Percentiles rank a stretch among this genome's conserved stretches.
phyloP scores from a whole-genome alignment of 306 rosid genomes.

The Corylus heterophylla region DNA sequence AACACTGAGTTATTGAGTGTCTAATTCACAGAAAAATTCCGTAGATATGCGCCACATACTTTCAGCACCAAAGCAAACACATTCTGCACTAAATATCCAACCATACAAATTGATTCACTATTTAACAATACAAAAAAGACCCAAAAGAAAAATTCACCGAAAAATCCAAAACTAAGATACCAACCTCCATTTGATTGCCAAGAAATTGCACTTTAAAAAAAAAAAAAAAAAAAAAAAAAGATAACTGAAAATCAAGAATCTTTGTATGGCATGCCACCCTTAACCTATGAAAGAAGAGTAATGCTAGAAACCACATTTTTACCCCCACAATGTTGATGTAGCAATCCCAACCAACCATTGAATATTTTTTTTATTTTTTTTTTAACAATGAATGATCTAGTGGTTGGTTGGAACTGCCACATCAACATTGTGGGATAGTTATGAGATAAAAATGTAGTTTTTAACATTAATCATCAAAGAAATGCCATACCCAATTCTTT shows the following conservation, averaged over 20 bases:
- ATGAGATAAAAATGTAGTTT: too few species aligned
- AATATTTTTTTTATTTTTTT: too few species aligned
- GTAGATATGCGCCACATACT: constrained; percentile 25
- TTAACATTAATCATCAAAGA: background rate
- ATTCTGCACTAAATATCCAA: constrained; percentile 18
- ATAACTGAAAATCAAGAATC: background rate
- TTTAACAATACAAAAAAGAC: constrained; percentile 18
- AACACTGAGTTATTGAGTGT: constrained; percentile 20
- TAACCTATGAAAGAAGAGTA: background rate
- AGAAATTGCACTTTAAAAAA: background rate
- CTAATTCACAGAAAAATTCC: constrained; percentile 27
- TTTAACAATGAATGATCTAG: too few species aligned
- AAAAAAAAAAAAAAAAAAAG: background rate
- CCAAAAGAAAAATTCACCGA: background rate
- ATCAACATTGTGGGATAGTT: too few species aligned
- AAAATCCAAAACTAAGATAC: background rate
- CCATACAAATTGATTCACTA: constrained; percentile 16
- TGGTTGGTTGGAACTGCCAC: too few species aligned
- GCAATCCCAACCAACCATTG: too few species aligned
- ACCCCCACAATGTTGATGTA: too few species aligned
- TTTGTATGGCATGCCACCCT: background rate
- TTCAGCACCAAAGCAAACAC: constrained; percentile 19
- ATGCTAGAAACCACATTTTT: too few species aligned
- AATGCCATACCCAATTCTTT: constrained; percentile 5
- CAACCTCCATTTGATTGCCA: background rate